Evolutionary conservation across 2,329 filamentous ascomycete species (phyloP).

Genomic region (Plenodomus tracheiphilus): DNA sequence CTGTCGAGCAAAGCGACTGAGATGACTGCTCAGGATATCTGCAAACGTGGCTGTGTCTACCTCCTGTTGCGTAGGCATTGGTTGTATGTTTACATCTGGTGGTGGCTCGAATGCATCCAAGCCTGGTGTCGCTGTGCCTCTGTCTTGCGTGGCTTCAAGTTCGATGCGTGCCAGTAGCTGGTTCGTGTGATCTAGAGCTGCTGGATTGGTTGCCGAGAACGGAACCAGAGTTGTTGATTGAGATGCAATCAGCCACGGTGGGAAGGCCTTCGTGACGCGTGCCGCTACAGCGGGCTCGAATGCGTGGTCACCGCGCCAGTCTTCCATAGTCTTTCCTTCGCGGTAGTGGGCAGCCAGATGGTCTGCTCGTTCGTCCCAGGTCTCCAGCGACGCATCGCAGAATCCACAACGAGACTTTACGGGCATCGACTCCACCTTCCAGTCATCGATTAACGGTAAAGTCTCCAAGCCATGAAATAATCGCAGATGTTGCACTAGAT

Average conservation of each 20-base stretch:
- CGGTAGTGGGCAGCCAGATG: constrained; percentile 57
- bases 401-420: constrained; percentile 57
- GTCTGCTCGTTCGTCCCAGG: constrained; percentile 53
- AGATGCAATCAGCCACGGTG: constrained; percentile 50
- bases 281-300: constrained; percentile 49
- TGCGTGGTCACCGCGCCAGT: constrained; percentile 57
- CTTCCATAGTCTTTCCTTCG: constrained; percentile 52
- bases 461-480: constrained; percentile 62
- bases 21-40: constrained; percentile 48
- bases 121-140: background rate
- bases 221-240: constrained; percentile 46
- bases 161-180: constrained; percentile 19
- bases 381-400: constrained; percentile 47
- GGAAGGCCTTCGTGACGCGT: constrained; percentile 50
- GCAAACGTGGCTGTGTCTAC: constrained; percentile 40
- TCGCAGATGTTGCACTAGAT: constrained; percentile 62
- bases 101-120: background rate
- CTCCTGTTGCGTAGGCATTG: constrained; percentile 20
- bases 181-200: constrained; percentile 21
- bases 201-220: constrained; percentile 46
- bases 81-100: background rate
- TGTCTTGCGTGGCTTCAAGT: constrained; percentile 2
- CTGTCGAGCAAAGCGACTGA: constrained; percentile 48
- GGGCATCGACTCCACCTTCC: constrained; percentile 56
- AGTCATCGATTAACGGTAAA: constrained; percentile 64